Evolutionary conservation across 345 rosid genomes (phyloP), one percentile per base, ranked within the genome.

Genomic region (Triadica sebifera): DNA sequence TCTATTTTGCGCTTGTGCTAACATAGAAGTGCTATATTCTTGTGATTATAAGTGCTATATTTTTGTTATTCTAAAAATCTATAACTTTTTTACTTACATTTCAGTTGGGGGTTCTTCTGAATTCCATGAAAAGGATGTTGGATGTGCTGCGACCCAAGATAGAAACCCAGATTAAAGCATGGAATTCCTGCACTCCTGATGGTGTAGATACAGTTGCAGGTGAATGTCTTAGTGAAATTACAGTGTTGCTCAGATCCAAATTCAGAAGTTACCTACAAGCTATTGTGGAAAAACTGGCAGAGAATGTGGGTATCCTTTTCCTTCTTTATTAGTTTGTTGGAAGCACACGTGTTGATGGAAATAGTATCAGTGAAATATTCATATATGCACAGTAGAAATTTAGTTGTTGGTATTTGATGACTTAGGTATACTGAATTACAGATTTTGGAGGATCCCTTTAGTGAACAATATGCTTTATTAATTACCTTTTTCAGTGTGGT

Each of bases 261-360:
- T 78, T 72, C 74, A 73, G 81, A 73, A 78, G 69, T 61, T 78
- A 78, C 77, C 46, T 72, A 6, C 81, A 73, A 37, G 81, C 81
- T 24, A 69, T 78, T 67, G 74, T 73, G 37, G 81, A 78, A 45
- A 78, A 72, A 45, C 73, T 78, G 1, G 39, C 53, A 19, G 81
- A 78, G 20, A 78, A 78, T 67, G 81, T 78, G 41, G 22, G 81
- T 73, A 13, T 50, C 52, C 16, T 46, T 65, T 75, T 63, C 19
- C 70, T 51, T 9, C 53, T 43, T 34, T 39, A 9, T 46, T 29
- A 39, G 16, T 59, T 68, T 46, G 50, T n/a, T 56, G 22, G 12
- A 74, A 53, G 15, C 10, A 43, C 22, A 25, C 47, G 46, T 29
- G 45, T 60, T 49, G 15, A n/a, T 62, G 47, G 43, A 50, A 72